Base-by-base conservation (phyloP, 169 alveolate genomes). In the Plasmodium gonderi region DNA sequence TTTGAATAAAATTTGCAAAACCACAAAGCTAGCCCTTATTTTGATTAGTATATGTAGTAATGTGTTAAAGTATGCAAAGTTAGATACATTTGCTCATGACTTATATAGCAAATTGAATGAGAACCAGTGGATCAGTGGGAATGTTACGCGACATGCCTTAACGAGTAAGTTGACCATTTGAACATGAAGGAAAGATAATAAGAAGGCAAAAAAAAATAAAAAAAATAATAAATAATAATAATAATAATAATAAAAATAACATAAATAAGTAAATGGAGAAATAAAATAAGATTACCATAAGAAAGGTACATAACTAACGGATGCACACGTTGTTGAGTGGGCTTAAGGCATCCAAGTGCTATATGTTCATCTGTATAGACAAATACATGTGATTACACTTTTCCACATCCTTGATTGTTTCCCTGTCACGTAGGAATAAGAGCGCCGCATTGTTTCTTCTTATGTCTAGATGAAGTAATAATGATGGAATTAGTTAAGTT, bases 401-500 rank as follows among this genome's bases (percentile, higher is more conserved):
- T 69, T 69, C 31, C 49, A 14, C 4, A 20, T 42, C 49, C 11
- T 31, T 69, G 26, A 9, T 1, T 29, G 23, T 3, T 14, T 38
- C 49, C 49, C 23, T 12, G 12, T 31, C n/a, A 26, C 17, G 76
- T 5, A 85, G 92, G 87, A 38, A 12, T 85, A n/a, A 51, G 92
- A 85, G 92, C 81, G 7, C 92, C 92, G 2, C 92, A 85, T 33
- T 85, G 92, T 67, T 85, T 85, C 79, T 85, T 85, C 65, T 45
- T 85, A 29, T 85, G 92, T 42, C 36, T 76, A 54, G 92, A 85
- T 74, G 92, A 85, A 72, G 68, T 85, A 49, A 74, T 85, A 74
- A 85, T 85, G 68, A 78, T 23, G 20, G 85, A 85, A 23, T 23
- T 85, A 12, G 92, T 85, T 74, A 85, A 85, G 45, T 75, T 74